Conservation (phyloP, 345 rosid genomes). For the Mercurialis annua region DNA sequence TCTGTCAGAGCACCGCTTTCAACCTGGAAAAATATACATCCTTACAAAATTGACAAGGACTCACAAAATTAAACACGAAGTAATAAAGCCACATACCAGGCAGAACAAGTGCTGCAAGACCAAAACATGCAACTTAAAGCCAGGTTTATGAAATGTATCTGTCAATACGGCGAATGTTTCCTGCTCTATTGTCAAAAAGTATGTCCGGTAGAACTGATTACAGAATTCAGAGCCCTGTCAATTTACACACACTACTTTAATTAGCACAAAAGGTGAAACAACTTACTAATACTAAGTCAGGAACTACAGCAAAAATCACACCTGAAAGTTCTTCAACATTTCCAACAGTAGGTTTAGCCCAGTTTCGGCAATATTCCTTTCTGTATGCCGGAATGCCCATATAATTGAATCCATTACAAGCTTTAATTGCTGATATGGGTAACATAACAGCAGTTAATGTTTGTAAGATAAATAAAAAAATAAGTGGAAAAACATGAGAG, state of each 20-base stretch:
- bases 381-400: constrained; percentile 99
- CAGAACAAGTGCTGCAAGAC: constrained; percentile 87
- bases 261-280: constrained; percentile 13
- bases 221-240: constrained; percentile 66
- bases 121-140: constrained; percentile 92
- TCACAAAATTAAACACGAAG: not conserved
- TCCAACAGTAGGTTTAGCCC: constrained; percentile 87
- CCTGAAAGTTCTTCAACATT: constrained; percentile 97
- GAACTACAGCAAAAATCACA: not conserved
- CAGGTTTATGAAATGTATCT: constrained; percentile 97
- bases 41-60: not conserved
- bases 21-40: constrained; percentile 44
- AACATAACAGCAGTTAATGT: constrained; percentile 13
- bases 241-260: constrained; percentile 19
- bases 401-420: constrained; percentile 98
- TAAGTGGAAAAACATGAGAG: not conserved
- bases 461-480: not conserved
- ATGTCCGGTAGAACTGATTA: constrained; percentile 74
- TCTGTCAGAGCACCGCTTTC: constrained; percentile 79
- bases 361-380: constrained; percentile 97
- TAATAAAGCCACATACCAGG: constrained; percentile 44
- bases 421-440: constrained; percentile 68
- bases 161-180: constrained; percentile 96
- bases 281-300: not conserved
- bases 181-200: constrained; percentile 75